Conservation (phyloP, 805 yeast species). For the Lipomyces chichibuensis region DNA sequence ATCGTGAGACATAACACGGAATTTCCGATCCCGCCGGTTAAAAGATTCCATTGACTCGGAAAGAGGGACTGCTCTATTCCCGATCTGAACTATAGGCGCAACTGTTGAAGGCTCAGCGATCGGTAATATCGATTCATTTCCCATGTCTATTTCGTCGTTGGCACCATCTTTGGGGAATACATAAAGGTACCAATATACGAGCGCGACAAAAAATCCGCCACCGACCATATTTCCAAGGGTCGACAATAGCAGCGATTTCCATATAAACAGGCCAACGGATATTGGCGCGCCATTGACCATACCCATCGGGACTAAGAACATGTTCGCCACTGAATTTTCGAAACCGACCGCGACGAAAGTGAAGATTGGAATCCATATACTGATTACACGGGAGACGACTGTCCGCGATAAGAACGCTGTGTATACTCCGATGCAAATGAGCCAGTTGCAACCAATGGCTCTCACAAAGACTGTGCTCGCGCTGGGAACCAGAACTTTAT, state of each 20-base stretch:
- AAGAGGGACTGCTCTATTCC: constrained; percentile 1
- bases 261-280: constrained; percentile 64
- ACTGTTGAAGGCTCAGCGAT: constrained; percentile 1
- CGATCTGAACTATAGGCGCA: not conserved
- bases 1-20: not conserved
- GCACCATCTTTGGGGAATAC: constrained; percentile 40
- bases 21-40: constrained; percentile 9
- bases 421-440: constrained; percentile 73
- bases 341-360: constrained; percentile 79
- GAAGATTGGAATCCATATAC: constrained; percentile 70
- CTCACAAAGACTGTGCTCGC: constrained; percentile 32
- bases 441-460: constrained; percentile 71
- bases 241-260: constrained; percentile 75
- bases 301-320: constrained; percentile 69
- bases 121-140: constrained; percentile 22
- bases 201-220: constrained; percentile 67
- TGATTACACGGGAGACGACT: constrained; percentile 67
- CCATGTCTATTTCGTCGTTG: constrained; percentile 43
- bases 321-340: constrained; percentile 81
- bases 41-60: constrained; percentile 14
- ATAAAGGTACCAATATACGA: constrained; percentile 74
- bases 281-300: constrained; percentile 67
- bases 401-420: constrained; percentile 80
- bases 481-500: constrained; percentile 25
- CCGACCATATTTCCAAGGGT: constrained; percentile 78